Evolutionary conservation across 2,329 filamentous ascomycete genomes (phyloP).

Genomic region (Trichoderma citrinoviride): DNA sequence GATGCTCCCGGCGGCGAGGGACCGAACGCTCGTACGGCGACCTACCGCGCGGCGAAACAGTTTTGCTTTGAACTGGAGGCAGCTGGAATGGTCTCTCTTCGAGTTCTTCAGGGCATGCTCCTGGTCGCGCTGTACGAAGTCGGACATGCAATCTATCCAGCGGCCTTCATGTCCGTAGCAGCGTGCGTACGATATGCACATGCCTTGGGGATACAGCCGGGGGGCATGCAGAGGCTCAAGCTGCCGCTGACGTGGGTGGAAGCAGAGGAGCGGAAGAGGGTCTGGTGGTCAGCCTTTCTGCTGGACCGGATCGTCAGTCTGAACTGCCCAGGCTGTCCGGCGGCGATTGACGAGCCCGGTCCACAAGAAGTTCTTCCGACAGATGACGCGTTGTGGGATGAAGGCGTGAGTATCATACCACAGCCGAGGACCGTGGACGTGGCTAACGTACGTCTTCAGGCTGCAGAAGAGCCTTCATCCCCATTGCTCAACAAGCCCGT

Average conservation of each 20-base stretch:
- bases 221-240: not conserved
- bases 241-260: slow-evolving; percentile 5
- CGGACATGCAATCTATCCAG: slow-evolving; percentile 8
- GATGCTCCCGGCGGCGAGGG: not conserved
- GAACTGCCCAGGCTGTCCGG: not conserved
- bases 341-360: not conserved
- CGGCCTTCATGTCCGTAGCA: slow-evolving; percentile 11
- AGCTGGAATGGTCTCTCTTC: not conserved
- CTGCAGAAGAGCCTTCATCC: not conserved
- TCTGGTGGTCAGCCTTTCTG: slow-evolving; percentile 6
- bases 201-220: slow-evolving; percentile 2
- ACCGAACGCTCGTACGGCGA: not conserved
- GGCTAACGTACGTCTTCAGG: not conserved
- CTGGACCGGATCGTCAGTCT: not conserved
- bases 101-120: not conserved
- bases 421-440: not conserved
- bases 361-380: not conserved
- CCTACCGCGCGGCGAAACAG: not conserved
- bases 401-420: not conserved
- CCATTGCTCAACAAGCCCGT: not conserved
- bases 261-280: slow-evolving; percentile 5
- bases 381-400: slow-evolving; percentile 5
- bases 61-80: slow-evolving; percentile 5
- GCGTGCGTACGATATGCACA: slow-evolving; percentile 2
- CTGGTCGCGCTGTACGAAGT: slow-evolving; percentile 1